Evolutionary conservation across 192 early-diverging fungal genomes (phyloP), one percentile per base, ranked within the genome.

Genomic region (Coemansia sp.): DNA sequence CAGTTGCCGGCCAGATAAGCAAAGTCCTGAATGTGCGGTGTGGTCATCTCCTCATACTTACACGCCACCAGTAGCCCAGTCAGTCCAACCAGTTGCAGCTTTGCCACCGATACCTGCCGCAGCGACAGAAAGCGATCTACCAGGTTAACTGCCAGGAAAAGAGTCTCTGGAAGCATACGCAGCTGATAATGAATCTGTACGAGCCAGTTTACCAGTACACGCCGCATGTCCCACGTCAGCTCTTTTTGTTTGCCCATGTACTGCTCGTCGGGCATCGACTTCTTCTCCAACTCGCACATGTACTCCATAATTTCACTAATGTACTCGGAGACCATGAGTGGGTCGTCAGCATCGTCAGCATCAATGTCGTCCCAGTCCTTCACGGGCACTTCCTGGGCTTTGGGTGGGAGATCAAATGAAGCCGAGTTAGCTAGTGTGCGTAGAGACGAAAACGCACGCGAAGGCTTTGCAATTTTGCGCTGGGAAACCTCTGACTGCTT

Each of bases 131-230:
- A 97, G 6, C 97, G 91, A 69, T 99, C 97, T 41, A 99, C 85
- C 32, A 98, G 84, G 75, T 99, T 99, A 58, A 97, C 88, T 7
- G 94, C 82, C 58, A 98, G 69, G 67, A 89, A 99, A 10, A 99
- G 83, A 7, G 97, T 98, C 78, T 99, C 97, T 23, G 94, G 93
- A 16, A 96, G 82, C 58, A 98, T 83, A 32, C 88, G 88, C 77
- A 99, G 93, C 69, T 93, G 89, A 74, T 86, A 75, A 78, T 98
- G 94, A 22, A 94, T 88, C 69, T 98, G 92, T 49, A 95, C 85
- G 0, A 99, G 81, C 97, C 97, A 99, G 75, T 98, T 93, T 27
- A 97, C 82, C n/a, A 99, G 77, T 26, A 97, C 88, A 54, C 81
- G 76, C 60, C 97, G 88, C 95, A 98, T 98, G 52, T 86, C 87